These are phyloP conservation scores for Berberis vulgaris DNA, from an alignment of 164 flowering plant species.

Conservation along the genomic window DNA sequence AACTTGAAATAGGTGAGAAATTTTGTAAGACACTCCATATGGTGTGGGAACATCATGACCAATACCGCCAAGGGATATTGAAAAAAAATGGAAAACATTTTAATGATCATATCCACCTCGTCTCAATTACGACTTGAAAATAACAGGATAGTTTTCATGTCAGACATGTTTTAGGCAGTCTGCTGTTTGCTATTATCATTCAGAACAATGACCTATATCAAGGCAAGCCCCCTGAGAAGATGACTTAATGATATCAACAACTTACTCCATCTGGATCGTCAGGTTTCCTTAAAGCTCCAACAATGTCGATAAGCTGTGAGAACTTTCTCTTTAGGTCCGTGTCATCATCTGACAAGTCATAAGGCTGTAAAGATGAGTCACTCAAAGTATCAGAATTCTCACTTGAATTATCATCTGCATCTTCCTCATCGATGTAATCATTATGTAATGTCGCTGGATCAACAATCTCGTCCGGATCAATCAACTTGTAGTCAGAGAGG, in stretches of 20 bases:
- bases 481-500: conserved; percentile 23
- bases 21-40: no score
- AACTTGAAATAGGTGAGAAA: no score
- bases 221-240: background rate
- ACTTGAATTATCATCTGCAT: conserved; percentile 48
- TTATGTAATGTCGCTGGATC: conserved; percentile 59
- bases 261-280: conserved; percentile 96
- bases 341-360: conserved; percentile 90
- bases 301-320: conserved; percentile 78
- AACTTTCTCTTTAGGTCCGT: conserved; percentile 59
- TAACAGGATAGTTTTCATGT: no score
- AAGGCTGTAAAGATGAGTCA: conserved; percentile 83
- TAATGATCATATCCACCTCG: background rate
- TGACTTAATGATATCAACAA: conserved; percentile 5
- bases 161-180: no score
- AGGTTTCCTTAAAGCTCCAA: conserved; percentile 77
- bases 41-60: no score
- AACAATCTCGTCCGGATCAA: conserved; percentile 81
- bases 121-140: no score
- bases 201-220: background rate
- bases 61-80: no score
- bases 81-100: background rate
- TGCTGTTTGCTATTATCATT: background rate
- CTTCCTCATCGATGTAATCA: conserved; percentile 34
- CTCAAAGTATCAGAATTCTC: conserved; percentile 55